Percentiles rank a stretch among this genome's conserved stretches.
phyloP scores from a whole-genome alignment of 305 asterid genomes.

The Solanum hybrid region DNA sequence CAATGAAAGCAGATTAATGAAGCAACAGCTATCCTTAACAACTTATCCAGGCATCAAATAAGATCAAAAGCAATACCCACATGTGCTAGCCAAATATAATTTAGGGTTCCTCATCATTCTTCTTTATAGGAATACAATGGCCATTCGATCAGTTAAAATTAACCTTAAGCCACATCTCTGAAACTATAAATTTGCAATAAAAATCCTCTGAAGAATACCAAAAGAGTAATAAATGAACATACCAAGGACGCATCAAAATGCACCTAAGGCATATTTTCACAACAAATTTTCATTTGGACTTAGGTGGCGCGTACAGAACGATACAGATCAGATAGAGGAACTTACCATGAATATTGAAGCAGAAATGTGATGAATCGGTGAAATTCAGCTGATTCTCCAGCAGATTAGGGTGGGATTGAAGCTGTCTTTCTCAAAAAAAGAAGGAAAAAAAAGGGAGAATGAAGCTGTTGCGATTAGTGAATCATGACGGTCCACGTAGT shows the following conservation, averaged over 20 bases:
- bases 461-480: neutral
- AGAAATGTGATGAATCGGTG: neutral
- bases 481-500: neutral
- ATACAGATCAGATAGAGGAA: neutral
- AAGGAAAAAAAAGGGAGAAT: neutral
- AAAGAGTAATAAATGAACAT: neutral
- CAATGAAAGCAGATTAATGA: neutral
- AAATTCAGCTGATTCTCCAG: neutral
- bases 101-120: neutral
- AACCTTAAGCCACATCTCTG: neutral
- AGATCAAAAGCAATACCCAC: neutral
- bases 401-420: neutral
- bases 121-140: neutral
- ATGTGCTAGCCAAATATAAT: neutral
- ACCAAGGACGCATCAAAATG: neutral
- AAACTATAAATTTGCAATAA: neutral
- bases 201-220: neutral
- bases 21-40: neutral
- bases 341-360: neutral
- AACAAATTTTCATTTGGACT: neutral
- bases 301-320: neutral
- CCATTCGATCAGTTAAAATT: neutral
- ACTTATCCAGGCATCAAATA: neutral
- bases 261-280: neutral
- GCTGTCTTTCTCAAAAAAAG: neutral